phyloP scores from a whole-genome alignment of 78 protist genomes.

The Dictyostelium purpureum region DNA sequence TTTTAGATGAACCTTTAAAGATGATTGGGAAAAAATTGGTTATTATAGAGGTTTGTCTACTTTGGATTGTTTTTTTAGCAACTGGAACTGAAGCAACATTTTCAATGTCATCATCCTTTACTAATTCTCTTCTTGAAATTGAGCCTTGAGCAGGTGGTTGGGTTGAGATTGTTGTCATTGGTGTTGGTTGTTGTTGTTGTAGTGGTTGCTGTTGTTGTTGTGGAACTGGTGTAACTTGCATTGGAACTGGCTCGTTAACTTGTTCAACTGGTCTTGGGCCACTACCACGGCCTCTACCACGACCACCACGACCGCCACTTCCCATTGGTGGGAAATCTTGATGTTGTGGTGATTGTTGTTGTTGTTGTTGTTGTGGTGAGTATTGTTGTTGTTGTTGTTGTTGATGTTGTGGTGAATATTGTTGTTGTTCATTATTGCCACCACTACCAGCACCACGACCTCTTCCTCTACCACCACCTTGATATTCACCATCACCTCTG shows the following conservation, averaged over 20 bases:
- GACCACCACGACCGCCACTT: neutral
- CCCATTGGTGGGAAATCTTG: no score
- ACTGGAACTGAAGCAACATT: neutral
- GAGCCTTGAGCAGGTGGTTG: no score
- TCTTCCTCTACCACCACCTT: no score
- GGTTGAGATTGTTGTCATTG: neutral
- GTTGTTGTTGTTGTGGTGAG: no score
- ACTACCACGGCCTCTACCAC: neutral
- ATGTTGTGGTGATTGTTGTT: neutral
- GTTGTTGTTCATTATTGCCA: neutral
- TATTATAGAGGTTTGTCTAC: neutral
- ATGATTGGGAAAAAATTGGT: constrained; percentile 6
- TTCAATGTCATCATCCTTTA: neutral
- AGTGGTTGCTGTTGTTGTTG: neutral
- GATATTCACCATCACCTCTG: no score
- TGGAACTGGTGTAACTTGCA: no score
- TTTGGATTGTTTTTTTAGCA: neutral
- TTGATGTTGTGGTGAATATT: neutral
- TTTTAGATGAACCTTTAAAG: neutral
- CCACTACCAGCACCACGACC: no score
- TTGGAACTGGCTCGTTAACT: no score
- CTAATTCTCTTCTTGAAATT: neutral
- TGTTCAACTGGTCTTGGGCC: neutral
- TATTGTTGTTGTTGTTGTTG: neutral
- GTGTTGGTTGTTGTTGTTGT: neutral